Evolutionary conservation across 179 eudicot species (phyloP).

Genomic region (Vitellaria paradoxa): DNA sequence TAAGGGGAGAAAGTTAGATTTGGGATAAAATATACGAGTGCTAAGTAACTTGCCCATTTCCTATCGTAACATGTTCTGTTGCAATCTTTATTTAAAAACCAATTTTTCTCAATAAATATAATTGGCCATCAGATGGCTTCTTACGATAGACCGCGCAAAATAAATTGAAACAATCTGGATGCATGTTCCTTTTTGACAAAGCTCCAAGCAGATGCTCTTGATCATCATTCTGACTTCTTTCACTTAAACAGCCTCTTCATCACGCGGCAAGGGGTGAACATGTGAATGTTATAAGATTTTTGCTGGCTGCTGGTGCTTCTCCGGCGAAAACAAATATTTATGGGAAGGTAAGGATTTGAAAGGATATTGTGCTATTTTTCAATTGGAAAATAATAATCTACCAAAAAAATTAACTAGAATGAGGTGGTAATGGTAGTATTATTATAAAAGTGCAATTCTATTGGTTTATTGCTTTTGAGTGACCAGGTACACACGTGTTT

Average conservation of each 20-base stretch:
- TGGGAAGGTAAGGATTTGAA: conserved; percentile 54
- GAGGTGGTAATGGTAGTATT: no score
- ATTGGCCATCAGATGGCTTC: neutral
- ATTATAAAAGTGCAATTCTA: neutral
- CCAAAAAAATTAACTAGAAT: no score
- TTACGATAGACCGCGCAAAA: neutral
- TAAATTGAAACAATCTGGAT: neutral
- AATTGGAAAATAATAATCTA: no score
- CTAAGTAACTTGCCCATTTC: no score
- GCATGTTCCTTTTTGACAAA: neutral
- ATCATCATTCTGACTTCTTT: conserved; percentile 5
- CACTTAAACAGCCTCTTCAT: conserved; percentile 74
- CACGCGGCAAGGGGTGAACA: conserved; percentile 98
- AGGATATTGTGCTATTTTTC: no score
- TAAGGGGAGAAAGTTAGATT: no score
- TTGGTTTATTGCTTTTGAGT: no score
- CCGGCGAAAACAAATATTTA: conserved; percentile 54
- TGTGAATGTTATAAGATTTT: conserved; percentile 49
- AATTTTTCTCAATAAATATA: neutral
- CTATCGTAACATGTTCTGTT: neutral
- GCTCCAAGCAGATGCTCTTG: neutral
- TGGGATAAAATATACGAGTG: no score
- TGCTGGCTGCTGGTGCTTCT: conserved; percentile 70
- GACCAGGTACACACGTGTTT: no score
- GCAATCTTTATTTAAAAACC: no score